Percentiles rank a stretch among this genome's conserved stretches.
Conservation (phyloP, 371 early-diverging fungal species). For the Lichtheimia ramosa region DNA sequence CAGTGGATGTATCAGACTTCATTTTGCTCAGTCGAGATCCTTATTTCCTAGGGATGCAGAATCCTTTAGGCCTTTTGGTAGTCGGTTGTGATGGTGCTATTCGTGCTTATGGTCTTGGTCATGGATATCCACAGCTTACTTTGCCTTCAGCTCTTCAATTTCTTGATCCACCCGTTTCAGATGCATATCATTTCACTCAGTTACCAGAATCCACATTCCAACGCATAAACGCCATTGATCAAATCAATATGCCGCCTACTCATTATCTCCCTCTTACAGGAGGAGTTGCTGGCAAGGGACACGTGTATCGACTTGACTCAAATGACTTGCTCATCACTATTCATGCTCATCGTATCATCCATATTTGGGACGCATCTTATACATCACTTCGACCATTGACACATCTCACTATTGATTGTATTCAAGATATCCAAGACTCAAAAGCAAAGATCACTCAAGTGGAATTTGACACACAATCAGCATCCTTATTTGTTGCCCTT, state of each 20-base stretch:
- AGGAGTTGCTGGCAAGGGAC: constrained; percentile 37
- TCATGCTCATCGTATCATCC: constrained; percentile 43
- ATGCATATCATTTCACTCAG: constrained; percentile 30
- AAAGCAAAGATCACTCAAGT: constrained; percentile 29
- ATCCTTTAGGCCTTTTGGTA: constrained; percentile 46
- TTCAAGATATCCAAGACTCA: constrained; percentile 11
- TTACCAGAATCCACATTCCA: constrained; percentile 25
- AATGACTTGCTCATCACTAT: constrained; percentile 53
- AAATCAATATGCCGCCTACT: background rate
- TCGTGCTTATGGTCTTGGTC: constrained; percentile 26
- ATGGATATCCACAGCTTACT: constrained; percentile 33
- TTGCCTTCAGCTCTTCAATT: constrained; percentile 51
- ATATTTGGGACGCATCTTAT: constrained; percentile 59
- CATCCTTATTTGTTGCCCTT: constrained; percentile 36
- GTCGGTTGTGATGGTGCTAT: constrained; percentile 40
- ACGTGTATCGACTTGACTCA: constrained; percentile 41
- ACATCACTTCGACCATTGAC: constrained; percentile 49
- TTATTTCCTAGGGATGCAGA: constrained; percentile 41
- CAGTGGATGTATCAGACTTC: constrained; percentile 52
- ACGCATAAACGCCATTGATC: constrained; percentile 16
- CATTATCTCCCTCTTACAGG: constrained; percentile 54
- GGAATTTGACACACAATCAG: constrained; percentile 37
- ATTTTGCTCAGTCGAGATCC: constrained; percentile 44
- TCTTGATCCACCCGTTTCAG: constrained; percentile 39
- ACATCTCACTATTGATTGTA: constrained; percentile 36